Conservation (phyloP, 108 stramenopile genomes). For the Schizochytrium sp. region DNA sequence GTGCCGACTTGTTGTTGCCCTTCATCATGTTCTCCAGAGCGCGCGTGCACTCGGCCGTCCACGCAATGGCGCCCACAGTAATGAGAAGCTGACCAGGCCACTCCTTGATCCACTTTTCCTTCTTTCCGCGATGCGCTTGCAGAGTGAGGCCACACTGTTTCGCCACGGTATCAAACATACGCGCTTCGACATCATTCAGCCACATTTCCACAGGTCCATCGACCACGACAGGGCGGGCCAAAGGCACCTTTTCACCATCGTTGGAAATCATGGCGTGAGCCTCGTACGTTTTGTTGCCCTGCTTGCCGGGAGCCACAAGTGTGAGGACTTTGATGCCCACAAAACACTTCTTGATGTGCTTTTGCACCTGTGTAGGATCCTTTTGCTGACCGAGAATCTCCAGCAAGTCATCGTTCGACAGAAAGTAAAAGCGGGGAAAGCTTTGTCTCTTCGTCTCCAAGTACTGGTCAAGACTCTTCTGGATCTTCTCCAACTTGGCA, state of each 20-base stretch:
- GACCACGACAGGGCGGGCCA: constrained; percentile 32
- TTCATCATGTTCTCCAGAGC: constrained; percentile 28
- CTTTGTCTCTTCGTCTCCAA: constrained; percentile 53
- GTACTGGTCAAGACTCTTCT: constrained; percentile 59
- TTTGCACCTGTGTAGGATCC: constrained; percentile 51
- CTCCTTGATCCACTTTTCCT: constrained; percentile 58
- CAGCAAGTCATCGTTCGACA: constrained; percentile 62
- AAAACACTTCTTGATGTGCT: constrained; percentile 63
- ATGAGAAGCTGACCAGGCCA: constrained; percentile 57
- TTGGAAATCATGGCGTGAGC: constrained; percentile 41
- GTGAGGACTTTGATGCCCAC: constrained; percentile 54
- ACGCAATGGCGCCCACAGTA: constrained; percentile 53
- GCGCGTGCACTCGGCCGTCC: constrained; percentile 48
- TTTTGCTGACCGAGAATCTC: constrained; percentile 56
- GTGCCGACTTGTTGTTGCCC: constrained; percentile 43
- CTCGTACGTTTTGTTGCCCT: constrained; percentile 43
- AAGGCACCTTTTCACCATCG: constrained; percentile 48
- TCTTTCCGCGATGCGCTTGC: constrained; percentile 37
- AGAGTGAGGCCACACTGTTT: constrained; percentile 20
- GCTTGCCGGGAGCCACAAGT: constrained; percentile 25
- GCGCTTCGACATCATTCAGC: constrained; percentile 33
- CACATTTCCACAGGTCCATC: constrained; percentile 59
- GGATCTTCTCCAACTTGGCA: constrained; percentile 50
- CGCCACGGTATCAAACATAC: constrained; percentile 23
- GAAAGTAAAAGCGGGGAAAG: constrained; percentile 61